A percentile compares a stretch with the other conserved stretches of the same genome.
These are phyloP conservation scores for Fraxinus dipetala DNA, from an alignment of 305 asterid species.

Conservation along the genomic window DNA sequence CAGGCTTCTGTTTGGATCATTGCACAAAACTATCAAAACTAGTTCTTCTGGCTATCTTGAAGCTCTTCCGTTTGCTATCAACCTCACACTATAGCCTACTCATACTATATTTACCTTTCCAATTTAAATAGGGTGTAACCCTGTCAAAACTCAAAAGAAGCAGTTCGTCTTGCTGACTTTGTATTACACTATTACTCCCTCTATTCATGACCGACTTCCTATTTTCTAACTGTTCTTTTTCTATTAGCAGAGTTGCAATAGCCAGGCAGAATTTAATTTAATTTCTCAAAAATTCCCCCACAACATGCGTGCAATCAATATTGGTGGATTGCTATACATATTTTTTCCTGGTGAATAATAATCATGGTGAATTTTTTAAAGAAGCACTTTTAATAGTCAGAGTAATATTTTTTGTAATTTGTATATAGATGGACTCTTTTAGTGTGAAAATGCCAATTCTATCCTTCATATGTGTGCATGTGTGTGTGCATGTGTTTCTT, in stretches of 20 bases:
- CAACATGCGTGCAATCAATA: neutral
- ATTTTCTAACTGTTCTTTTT: neutral
- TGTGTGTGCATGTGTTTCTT: neutral
- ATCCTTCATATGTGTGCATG: neutral
- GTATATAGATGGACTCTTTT: neutral
- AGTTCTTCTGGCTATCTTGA: slow-evolving; percentile 1
- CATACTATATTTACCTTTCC: neutral
- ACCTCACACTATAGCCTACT: neutral
- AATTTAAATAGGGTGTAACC: neutral
- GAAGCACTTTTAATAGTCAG: neutral
- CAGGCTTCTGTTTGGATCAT: neutral
- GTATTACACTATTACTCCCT: neutral
- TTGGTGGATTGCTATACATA: neutral
- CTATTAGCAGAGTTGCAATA: neutral
- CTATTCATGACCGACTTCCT: neutral
- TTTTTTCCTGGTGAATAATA: neutral
- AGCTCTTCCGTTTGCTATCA: neutral
- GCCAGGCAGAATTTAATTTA: neutral
- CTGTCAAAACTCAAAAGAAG: neutral
- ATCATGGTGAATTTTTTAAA: neutral
- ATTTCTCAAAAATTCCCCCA: neutral
- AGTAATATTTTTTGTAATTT: neutral
- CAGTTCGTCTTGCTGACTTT: neutral
- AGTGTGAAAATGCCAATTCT: neutral
- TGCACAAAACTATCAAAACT: neutral